A percentile compares a stretch with the other conserved stretches of the same genome.
Conservation (phyloP, 108 stramenopile genomes). For the Chaetoceros muelleri region DNA sequence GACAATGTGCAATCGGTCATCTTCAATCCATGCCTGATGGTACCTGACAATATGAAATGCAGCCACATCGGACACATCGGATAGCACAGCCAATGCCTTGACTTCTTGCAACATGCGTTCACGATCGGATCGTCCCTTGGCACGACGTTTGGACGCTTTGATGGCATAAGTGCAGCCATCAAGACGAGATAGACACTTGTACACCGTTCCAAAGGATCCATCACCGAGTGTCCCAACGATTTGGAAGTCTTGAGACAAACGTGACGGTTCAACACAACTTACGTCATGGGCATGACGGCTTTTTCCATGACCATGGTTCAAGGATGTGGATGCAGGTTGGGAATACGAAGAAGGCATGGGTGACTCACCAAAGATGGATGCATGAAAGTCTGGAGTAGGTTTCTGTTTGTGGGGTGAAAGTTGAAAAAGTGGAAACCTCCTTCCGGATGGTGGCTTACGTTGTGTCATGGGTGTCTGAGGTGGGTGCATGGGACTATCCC, state of each 20-base stretch:
- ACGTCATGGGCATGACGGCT: too few species aligned
- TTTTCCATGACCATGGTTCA: too few species aligned
- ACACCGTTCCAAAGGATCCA: conserved; percentile 74
- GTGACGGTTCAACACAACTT: too few species aligned
- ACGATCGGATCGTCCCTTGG: conserved; percentile 41
- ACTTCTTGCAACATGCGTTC: conserved; percentile 72
- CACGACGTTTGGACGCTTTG: conserved; percentile 64
- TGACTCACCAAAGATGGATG: too few species aligned
- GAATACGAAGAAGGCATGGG: too few species aligned
- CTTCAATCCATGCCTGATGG: conserved; percentile 88
- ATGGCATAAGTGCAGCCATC: conserved; percentile 81
- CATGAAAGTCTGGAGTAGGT: too few species aligned
- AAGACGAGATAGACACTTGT: conserved; percentile 56
- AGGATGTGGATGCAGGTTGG: too few species aligned
- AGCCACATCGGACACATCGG: conserved; percentile 58
- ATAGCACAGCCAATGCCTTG: conserved; percentile 72
- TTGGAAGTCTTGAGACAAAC: conserved; percentile 70
- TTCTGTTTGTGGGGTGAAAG: too few species aligned
- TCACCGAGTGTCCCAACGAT: conserved; percentile 60
- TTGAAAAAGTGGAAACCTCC: too few species aligned
- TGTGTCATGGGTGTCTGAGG: too few species aligned
- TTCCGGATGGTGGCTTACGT: too few species aligned
- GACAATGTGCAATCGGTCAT: conserved; percentile 72
- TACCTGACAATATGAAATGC: conserved; percentile 87
- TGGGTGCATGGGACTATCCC: too few species aligned